Percentiles rank a stretch among this genome's conserved stretches.
These are phyloP conservation scores for Ceratonia siliqua DNA, from an alignment of 306 rosid genomes.

Conservation along the genomic window DNA sequence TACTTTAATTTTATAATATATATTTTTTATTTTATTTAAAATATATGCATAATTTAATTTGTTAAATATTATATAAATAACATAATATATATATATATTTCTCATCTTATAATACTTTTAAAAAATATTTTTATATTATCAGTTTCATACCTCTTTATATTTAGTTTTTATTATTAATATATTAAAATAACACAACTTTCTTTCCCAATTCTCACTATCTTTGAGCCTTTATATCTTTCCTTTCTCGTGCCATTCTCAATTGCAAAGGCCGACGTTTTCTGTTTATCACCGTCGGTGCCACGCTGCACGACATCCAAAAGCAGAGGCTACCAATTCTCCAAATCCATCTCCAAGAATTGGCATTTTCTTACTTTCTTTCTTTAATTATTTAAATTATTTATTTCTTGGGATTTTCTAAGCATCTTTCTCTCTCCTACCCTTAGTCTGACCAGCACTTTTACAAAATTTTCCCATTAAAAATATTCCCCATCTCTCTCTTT, in stretches of 20 bases:
- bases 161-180: too few relatives aligned
- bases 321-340: constrained; percentile 24
- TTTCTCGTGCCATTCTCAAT: constrained; percentile 16
- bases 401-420: constrained; percentile 26
- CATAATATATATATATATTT: too few relatives aligned
- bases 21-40: too few relatives aligned
- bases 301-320: constrained; percentile 7
- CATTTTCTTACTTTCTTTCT: background rate
- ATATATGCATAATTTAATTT: too few relatives aligned
- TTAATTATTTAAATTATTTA: background rate
- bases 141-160: too few relatives aligned
- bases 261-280: constrained; percentile 10
- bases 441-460: constrained; percentile 31
- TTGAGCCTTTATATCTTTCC: background rate
- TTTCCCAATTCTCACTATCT: background rate
- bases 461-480: constrained; percentile 29
- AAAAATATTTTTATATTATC: too few relatives aligned
- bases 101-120: too few relatives aligned
- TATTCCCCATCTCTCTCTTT: constrained; percentile 30
- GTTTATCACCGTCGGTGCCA: constrained; percentile 32
- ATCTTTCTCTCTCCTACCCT: constrained; percentile 30
- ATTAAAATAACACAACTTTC: too few relatives aligned
- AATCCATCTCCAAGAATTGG: constrained; percentile 23
- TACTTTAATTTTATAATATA: too few relatives aligned
- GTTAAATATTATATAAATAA: too few relatives aligned